phyloP scores from a whole-genome alignment of 768 basidiomycete species.

The Termitomyces sp. region DNA sequence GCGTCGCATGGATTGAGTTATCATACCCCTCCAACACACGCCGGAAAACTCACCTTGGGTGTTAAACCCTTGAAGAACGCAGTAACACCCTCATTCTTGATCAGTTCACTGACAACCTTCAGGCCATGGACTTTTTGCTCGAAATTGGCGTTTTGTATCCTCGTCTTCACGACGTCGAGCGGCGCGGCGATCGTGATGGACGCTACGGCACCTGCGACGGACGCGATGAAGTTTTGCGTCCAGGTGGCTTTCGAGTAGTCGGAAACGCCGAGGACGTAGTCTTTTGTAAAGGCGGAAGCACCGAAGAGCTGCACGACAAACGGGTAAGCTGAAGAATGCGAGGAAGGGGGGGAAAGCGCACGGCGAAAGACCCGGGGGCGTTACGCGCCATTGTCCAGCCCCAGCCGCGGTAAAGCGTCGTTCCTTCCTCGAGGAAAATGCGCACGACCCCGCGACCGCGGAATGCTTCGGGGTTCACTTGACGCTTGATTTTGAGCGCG shows the following conservation, averaged over 20 bases:
- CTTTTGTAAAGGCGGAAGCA: conserved; percentile 91
- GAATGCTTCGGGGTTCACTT: conserved; percentile 98
- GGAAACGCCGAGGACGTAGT: conserved; percentile 80
- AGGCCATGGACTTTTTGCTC: conserved; percentile 76
- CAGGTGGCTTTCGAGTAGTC: conserved; percentile 97
- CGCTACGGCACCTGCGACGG: conserved; percentile 88
- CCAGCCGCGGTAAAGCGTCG: conserved; percentile 93
- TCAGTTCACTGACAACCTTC: conserved; percentile 76
- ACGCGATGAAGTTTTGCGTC: conserved; percentile 95
- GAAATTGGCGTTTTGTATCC: conserved; percentile 98
- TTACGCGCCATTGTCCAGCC: conserved; percentile 99
- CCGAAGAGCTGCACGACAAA: conserved; percentile 78
- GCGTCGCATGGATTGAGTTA: background rate
- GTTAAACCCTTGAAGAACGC: conserved; percentile 98
- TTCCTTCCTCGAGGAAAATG: conserved; percentile 89
- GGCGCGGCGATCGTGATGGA: conserved; percentile 96
- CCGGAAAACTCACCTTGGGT: conserved; percentile 64
- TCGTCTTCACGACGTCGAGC: conserved; percentile 93
- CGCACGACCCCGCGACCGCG: conserved; percentile 86
- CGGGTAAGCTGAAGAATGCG: background rate
- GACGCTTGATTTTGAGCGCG: conserved; percentile 96
- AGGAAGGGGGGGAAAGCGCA: conserved; percentile 31
- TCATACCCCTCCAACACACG: background rate
- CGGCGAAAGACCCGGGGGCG: conserved; percentile 92
- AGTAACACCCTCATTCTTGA: conserved; percentile 76